These are phyloP conservation scores for Orbilia blumenaviensis DNA, from an alignment of 2,329 filamentous ascomycete species.

Conservation along the genomic window DNA sequence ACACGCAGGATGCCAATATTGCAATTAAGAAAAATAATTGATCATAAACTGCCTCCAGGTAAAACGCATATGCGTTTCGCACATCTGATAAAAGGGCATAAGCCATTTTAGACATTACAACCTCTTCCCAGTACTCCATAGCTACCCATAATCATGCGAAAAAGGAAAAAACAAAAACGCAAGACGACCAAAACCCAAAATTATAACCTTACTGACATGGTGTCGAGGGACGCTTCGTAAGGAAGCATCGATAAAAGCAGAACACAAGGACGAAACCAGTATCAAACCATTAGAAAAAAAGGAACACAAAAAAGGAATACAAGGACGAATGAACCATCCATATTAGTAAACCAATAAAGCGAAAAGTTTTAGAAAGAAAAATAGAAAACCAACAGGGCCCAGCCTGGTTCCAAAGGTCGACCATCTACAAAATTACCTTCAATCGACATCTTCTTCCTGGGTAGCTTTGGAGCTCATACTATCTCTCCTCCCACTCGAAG, in stretches of 20 bases:
- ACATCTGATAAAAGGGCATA: not conserved
- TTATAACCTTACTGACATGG: not conserved
- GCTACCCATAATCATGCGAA: not conserved
- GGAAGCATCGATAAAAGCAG: not conserved
- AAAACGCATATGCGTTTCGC: no score
- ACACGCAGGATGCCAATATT: not conserved
- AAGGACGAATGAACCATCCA: not conserved
- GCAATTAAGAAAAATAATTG: not conserved
- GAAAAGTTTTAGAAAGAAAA: not conserved
- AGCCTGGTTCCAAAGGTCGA: not conserved
- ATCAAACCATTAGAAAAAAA: not conserved
- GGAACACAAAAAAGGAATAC: not conserved
- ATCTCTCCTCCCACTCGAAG: slow-evolving; percentile 26
- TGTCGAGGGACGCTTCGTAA: not conserved
- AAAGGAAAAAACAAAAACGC: not conserved
- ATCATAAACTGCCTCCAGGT: not conserved
- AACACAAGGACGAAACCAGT: not conserved
- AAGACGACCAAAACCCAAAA: not conserved
- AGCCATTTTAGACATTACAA: not conserved
- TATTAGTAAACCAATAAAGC: not conserved
- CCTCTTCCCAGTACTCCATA: not conserved
- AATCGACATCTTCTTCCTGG: slow-evolving; percentile 37
- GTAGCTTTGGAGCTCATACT: slow-evolving; percentile 24
- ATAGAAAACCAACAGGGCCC: not conserved
- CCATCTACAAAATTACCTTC: not conserved